phyloP scores from a whole-genome alignment of 495 filamentous ascomycete genomes.

The Daldinia caldariorum region DNA sequence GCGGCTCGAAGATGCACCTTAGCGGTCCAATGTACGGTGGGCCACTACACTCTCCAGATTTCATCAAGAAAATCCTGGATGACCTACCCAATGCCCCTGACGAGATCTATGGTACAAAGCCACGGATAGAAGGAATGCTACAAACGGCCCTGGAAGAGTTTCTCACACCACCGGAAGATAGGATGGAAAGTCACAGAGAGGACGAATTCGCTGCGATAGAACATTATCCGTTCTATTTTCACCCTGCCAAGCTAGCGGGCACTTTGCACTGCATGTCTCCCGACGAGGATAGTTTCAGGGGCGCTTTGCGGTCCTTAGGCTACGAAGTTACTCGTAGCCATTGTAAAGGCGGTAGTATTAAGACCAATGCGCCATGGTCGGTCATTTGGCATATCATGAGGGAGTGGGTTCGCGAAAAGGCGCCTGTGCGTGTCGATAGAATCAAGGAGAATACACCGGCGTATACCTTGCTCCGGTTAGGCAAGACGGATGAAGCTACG shows the following conservation, averaged over 20 bases:
- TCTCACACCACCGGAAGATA: conserved; percentile 51
- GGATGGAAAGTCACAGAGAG: conserved; percentile 47
- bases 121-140: conserved; percentile 90
- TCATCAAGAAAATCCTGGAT: conserved; percentile 78
- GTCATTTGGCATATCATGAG: conserved; percentile 94
- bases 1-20: conserved; percentile 84
- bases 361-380: conserved; percentile 88
- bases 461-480: conserved; percentile 64
- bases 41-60: conserved; percentile 82
- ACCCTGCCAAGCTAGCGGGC: conserved; percentile 74
- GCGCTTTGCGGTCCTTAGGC: conserved; percentile 80
- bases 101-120: conserved; percentile 77
- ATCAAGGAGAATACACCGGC: conserved; percentile 75
- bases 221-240: conserved; percentile 85
- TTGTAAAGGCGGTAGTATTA: conserved; percentile 85
- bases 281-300: conserved; percentile 74
- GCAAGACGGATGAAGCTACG: conserved; percentile 42
- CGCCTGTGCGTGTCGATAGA: conserved; percentile 73
- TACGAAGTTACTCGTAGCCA: conserved; percentile 86
- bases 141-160: conserved; percentile 83
- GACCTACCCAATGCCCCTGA: conserved; percentile 68
- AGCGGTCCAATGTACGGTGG: conserved; percentile 95
- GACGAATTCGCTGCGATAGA: conserved; percentile 68
- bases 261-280: conserved; percentile 81
- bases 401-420: conserved; percentile 83